Evolutionary conservation across 306 rosid species (phyloP).

Genomic region (Mucuna pruriens): DNA sequence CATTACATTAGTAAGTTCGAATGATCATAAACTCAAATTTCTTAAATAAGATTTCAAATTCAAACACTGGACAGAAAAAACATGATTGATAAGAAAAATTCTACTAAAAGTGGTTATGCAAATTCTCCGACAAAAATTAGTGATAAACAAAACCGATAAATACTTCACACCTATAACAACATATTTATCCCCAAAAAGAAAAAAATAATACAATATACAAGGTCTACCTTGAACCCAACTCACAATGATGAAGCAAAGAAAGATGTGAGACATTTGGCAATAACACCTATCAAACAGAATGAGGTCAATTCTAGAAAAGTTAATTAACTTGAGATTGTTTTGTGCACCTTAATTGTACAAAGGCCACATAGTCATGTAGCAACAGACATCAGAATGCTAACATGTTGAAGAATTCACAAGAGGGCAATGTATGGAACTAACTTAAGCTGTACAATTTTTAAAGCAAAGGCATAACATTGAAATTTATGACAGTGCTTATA

Average conservation of each 20-base stretch:
- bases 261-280: not conserved
- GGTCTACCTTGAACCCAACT: not conserved
- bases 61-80: too few species aligned
- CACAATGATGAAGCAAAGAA: not conserved
- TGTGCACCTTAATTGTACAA: conserved; percentile 28
- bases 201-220: not conserved
- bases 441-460: conserved; percentile 65
- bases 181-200: too few species aligned
- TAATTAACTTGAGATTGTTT: conserved; percentile 35
- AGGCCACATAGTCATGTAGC: conserved; percentile 19
- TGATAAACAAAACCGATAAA: too few species aligned
- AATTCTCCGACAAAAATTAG: too few species aligned
- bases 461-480: conserved; percentile 24
- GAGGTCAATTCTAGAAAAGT: conserved; percentile 18
- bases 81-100: too few species aligned
- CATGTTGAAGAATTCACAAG: conserved; percentile 36
- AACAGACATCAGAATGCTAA: conserved; percentile 14
- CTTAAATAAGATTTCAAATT: too few species aligned
- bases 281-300: not conserved
- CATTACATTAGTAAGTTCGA: too few species aligned
- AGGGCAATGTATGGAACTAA: conserved; percentile 31
- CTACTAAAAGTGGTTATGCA: too few species aligned
- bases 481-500: conserved; percentile 12
- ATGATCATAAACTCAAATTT: too few species aligned
- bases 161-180: too few species aligned